Conservation (phyloP, 2,329 filamentous ascomycete genomes). For the Epichloe sibirici region DNA sequence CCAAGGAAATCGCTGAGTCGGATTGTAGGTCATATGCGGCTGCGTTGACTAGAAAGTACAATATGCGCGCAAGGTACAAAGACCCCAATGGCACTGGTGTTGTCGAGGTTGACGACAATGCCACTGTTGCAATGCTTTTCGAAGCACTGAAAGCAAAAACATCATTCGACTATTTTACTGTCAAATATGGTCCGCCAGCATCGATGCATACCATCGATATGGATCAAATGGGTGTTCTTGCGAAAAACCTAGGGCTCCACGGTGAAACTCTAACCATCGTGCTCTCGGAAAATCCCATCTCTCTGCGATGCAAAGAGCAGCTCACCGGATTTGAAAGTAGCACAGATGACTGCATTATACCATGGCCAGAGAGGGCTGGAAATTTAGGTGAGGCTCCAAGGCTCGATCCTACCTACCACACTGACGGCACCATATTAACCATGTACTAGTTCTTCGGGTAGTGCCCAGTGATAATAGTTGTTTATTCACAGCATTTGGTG, state of each 20-base stretch:
- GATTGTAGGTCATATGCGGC: too few relatives aligned
- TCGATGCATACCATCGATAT: conserved; percentile 53
- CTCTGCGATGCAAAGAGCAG: not conserved
- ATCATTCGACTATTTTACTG: conserved; percentile 51
- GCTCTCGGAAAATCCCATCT: conserved; percentile 6
- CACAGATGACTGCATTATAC: conserved; percentile 26
- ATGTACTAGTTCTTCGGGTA: conserved; percentile 57
- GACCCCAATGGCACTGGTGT: conserved; percentile 62
- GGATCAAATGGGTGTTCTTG: conserved; percentile 33
- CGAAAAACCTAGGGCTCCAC: conserved; percentile 36
- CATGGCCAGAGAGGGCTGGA: conserved; percentile 37
- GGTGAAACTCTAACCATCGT: conserved; percentile 40
- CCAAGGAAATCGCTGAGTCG: too few relatives aligned
- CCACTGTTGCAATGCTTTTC: conserved; percentile 51
- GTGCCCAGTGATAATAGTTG: conserved; percentile 97
- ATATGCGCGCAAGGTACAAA: conserved; percentile 64
- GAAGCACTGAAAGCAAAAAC: conserved; percentile 51
- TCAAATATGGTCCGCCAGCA: conserved; percentile 74
- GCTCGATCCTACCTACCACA: not conserved
- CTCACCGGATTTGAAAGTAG: conserved; percentile 1
- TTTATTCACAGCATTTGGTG: conserved; percentile 81
- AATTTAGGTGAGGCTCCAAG: conserved; percentile 31
- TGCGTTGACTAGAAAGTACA: not conserved
- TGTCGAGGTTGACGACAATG: conserved; percentile 54
- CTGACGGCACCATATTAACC: not conserved